Evolutionary conservation across 2,329 filamentous ascomycete genomes (phyloP).

Genomic region (Trichoderma sp.): DNA sequence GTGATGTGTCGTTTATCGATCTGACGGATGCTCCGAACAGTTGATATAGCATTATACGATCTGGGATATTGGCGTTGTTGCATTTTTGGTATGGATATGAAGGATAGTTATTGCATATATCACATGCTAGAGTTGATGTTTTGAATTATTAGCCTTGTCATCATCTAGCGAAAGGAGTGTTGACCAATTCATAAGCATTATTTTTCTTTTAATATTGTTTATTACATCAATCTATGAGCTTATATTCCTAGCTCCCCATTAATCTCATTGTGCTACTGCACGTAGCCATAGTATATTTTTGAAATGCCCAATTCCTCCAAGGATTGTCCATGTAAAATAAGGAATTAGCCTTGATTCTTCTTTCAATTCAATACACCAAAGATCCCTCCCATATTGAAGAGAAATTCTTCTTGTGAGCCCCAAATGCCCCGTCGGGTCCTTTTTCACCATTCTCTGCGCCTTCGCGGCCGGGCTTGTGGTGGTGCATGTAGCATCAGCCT

Average conservation of each 20-base stretch:
- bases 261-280: neutral
- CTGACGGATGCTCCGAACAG: conserved; percentile 26
- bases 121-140: neutral
- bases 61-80: neutral
- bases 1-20: conserved; percentile 37
- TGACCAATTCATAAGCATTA: too few relatives aligned
- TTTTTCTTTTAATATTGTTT: neutral
- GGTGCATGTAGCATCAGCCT: neutral
- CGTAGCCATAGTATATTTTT: neutral
- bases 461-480: too few relatives aligned
- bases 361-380: too few relatives aligned
- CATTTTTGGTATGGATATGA: neutral
- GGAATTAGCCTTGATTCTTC: neutral
- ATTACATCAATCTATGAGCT: neutral
- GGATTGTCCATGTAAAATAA: neutral
- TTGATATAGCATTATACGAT: neutral
- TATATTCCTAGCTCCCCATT: neutral
- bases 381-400: too few relatives aligned
- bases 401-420: neutral
- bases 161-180: neutral
- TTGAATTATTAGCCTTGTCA: neutral
- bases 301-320: neutral
- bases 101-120: neutral
- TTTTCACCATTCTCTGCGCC: neutral
- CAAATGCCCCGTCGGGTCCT: neutral